Conservation (phyloP, 1,284 basidiomycete genomes). For the Cryptococcus wingfieldii region DNA sequence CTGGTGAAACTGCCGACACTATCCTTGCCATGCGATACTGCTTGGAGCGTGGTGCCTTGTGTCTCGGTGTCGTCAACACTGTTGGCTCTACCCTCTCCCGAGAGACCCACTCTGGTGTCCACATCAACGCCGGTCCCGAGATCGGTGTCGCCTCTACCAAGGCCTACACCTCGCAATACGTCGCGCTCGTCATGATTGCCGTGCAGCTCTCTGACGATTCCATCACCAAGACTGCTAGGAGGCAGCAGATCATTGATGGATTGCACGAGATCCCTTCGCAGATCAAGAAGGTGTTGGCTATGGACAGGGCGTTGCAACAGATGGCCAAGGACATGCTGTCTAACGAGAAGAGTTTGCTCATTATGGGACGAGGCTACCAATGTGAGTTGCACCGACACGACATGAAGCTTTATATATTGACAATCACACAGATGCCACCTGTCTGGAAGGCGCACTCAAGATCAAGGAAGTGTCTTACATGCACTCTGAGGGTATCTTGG, state of each 20-base stretch:
- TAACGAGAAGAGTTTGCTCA: constrained; percentile 81
- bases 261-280: constrained; percentile 83
- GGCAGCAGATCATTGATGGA: constrained; percentile 90
- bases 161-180: constrained; percentile 99
- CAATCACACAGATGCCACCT: constrained; percentile 68
- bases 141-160: constrained; percentile 99
- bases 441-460: constrained; percentile 96
- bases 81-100: constrained; percentile 97
- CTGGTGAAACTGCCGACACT: constrained; percentile 97
- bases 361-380: constrained; percentile 99
- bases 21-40: constrained; percentile 96
- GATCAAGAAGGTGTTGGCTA: constrained; percentile 81
- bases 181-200: constrained; percentile 97
- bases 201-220: constrained; percentile 96
- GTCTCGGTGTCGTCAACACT: constrained; percentile 93
- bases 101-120: constrained; percentile 98
- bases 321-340: constrained; percentile 73
- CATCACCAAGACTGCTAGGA: constrained; percentile 82
- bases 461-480: constrained; percentile 97
- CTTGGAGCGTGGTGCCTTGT: constrained; percentile 91
- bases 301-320: constrained; percentile 74
- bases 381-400: constrained; percentile 50
- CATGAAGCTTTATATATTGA: not conserved
- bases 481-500: constrained; percentile 91
- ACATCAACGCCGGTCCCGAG: constrained; percentile 98